Percentiles rank a stretch among this genome's conserved stretches.
These are phyloP conservation scores for Trichocladium antarcticum DNA, from an alignment of 495 filamentous ascomycete species.

Conservation along the genomic window DNA sequence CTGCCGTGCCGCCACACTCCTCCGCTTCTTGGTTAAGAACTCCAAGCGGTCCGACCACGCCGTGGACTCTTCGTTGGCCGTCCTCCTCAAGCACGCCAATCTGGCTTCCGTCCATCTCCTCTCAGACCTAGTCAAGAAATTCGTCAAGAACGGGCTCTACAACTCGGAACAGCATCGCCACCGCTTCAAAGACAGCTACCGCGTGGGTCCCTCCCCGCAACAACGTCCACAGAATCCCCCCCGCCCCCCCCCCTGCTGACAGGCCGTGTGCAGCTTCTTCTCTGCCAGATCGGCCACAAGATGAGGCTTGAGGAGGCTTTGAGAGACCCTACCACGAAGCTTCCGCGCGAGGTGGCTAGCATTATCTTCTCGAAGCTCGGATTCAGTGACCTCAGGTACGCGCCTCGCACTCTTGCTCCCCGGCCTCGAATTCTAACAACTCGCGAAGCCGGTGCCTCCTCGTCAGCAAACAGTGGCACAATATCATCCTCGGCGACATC, in stretches of 20 bases:
- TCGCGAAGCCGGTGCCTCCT: constrained; percentile 9
- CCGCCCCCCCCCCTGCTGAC: too few relatives aligned
- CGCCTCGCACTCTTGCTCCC: neutral
- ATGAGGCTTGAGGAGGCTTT: constrained; percentile 8
- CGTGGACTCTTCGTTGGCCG: neutral
- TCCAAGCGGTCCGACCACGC: neutral
- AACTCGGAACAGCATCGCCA: constrained; percentile 6
- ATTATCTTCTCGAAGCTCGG: constrained; percentile 17
- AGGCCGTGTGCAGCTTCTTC: constrained; percentile 4
- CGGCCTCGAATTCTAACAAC: neutral
- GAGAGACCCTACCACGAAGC: constrained; percentile 16
- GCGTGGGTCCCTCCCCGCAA: constrained; percentile 5
- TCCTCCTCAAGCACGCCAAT: constrained; percentile 6
- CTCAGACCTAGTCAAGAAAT: constrained; percentile 1
- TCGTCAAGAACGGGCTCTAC: constrained; percentile 14
- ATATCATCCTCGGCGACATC: constrained; percentile 3
- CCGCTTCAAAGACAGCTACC: constrained; percentile 4
- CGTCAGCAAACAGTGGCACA: constrained; percentile 20
- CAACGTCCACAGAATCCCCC: too few relatives aligned
- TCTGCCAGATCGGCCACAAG: constrained; percentile 17
- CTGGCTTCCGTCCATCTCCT: constrained; percentile 1
- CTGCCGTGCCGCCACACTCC: constrained; percentile 18
- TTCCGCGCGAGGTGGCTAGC: constrained; percentile 17
- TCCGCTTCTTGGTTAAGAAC: constrained; percentile 12
- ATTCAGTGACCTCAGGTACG: constrained; percentile 12